Base-by-base conservation (phyloP, 495 filamentous ascomycete genomes). In the Pseudotulostoma volvatum region DNA sequence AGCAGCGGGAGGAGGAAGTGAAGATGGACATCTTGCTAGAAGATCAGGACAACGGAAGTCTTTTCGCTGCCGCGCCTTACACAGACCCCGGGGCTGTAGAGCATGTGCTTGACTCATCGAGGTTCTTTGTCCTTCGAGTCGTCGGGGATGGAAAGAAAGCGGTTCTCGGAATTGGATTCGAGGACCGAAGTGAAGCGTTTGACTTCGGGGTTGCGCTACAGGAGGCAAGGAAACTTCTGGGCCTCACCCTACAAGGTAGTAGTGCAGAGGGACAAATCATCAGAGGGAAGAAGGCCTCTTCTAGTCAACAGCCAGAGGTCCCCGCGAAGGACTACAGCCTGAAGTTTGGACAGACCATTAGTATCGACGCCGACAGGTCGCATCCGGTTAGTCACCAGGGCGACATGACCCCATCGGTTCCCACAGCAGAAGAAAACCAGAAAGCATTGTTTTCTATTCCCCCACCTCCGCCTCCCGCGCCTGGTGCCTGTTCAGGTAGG, bases 301-400 rank as follows among this genome's bases (percentile, higher is more conserved):
- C 23, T 5, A 28, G 23, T 28, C 23, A 28, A 11, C 23, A 5
- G 11, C 9, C 40, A 53, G 40, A 35, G 48, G 47, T 36, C 18
- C 63, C 61, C 44, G 81, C 77, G 58, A 68, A 66, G 39, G 83
- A 87, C 51, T 82, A 78, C 44, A 80, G 76, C 40, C 49, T 90
- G 34, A 88, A 88, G 58, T 80, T 84, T 41, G 83, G 83, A 7
- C 77, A 90, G 64, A 88, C 79, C 2, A 88, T 90, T 37, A 80
- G 75, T 30, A 73, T 90, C 34, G 83, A 81, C 53, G 59, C 86
- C 41, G 77, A 73, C 7, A 50, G 50, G 25, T 41, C 47, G 31
- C 46, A 44, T 16, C 44, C 39, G 15, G 42, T 43, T 14, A 31
- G 31, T 34, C 17, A 4, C 8, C 11, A 31, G 39, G 31, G 17